Evolutionary conservation across 2,329 filamentous ascomycete genomes (phyloP), one percentile per base, ranked within the genome.

Genomic region (Pestalotiopsis sp.): DNA sequence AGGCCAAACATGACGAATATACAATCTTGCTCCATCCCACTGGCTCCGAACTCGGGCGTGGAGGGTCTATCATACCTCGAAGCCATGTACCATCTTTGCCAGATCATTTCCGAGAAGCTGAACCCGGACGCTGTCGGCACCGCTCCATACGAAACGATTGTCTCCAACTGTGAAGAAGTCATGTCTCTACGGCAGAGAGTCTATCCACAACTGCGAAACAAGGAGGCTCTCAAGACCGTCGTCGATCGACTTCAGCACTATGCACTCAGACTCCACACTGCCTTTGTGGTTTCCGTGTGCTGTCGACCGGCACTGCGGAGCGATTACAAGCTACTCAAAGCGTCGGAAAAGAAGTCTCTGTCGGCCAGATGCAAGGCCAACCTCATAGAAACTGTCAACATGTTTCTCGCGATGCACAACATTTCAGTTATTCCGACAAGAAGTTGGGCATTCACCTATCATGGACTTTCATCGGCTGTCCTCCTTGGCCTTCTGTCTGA

Each of bases 331-430:
- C 77, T 75, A n/a, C 82, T 91, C 55, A 83, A 84, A 3, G 73
- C 81, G 0, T 74, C 81, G 1, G 88, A 91, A 72, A 89, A 88
- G 72, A 82, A 82, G 59, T 78, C 83, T 1, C 80, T 91, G 0
- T 86, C 87, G 1, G 84, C 87, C 36, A 85, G 85, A 68, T 91
- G 89, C 81, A 90, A 90, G 75, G 79, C 81, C 17, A 91, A 90
- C 74, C 80, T 91, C 31, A 87, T 87, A 5, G 88, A 91, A 75
- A 91, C 89, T 13, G 89, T 91, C 12, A 85, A 88, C 55, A 91
- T 91, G 89, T 91, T 91, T 74, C 80, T 91, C 25, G 87, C 89
- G 17, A 91, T 91, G 89, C 89, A 91, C 76, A 89, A 90, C 71
- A 80, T 91, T 38, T 91, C 88, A 2, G 87, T 90, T 9, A 91